Base-by-base conservation (phyloP, 2,329 filamentous ascomycete genomes). In the Claviceps sp. region DNA sequence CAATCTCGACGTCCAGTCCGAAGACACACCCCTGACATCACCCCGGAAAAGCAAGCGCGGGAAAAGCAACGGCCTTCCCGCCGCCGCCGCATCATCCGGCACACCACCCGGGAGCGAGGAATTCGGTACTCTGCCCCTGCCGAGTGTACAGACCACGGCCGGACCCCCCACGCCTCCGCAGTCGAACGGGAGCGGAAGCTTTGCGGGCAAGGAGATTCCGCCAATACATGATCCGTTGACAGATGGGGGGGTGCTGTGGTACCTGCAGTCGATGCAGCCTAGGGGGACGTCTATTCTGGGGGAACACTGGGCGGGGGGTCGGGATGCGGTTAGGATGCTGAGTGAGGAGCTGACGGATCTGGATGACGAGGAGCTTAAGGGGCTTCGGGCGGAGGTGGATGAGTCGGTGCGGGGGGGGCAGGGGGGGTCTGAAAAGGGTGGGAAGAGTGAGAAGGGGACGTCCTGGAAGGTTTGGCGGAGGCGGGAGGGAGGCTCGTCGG, bases 301-400 rank as follows among this genome's bases (percentile, higher is more conserved):
- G 57, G 86, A 91, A 67, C 76, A 81, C 50, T 67, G 65, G 63
- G 61, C 57, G 74, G 81, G 79, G 0, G 86, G 84, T 2, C 77
- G 83, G 37, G 85, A 90, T 52, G 81, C 85, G 1, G 68, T 74
- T 38, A 71, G 77, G 30, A 73, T 71, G 59, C 82, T 91, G 67
- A 94, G 87, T 60, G 90, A 95, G 66, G 87, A 91, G 59, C 75
- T 96, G 22, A 94, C 86, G 52, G 91, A 96, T 63, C 82, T 96
- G 64, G 90, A 95, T 60, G 90, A 96, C 57, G 89, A 94, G 50
- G 88, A 91, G 68, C 73, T 95, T 53, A 83, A 86, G 60, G 87
- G 85, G 37, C 71, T 88, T 37, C 75, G 71, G 37, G 71, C 73
- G 48, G 76, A 78, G 56, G 70, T 79, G 34, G 74, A 76, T 57